These are phyloP conservation scores for Cucumis melo DNA, from an alignment of 306 rosid species.

Conservation along the genomic window DNA sequence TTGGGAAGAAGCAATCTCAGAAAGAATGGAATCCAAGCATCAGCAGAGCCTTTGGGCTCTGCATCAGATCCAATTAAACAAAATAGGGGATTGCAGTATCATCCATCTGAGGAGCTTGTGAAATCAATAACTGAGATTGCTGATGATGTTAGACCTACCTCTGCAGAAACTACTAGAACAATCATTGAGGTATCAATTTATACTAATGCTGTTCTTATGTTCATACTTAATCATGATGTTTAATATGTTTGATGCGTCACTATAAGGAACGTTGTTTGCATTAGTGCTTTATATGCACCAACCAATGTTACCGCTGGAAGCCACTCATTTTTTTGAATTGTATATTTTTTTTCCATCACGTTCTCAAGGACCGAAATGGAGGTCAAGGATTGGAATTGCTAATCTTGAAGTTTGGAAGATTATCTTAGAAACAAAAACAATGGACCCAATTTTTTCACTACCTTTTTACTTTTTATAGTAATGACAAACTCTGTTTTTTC, in stretches of 20 bases:
- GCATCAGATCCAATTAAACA: constrained; percentile 50
- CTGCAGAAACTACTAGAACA: constrained; percentile 80
- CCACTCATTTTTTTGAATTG: not conserved
- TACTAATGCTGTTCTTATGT: not conserved
- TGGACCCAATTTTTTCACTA: not conserved
- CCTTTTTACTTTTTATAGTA: not conserved
- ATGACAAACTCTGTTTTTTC: not conserved
- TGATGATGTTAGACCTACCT: constrained; percentile 54
- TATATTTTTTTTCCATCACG: not conserved
- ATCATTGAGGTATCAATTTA: constrained; percentile 56
- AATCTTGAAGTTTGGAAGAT: not conserved
- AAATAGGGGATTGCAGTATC: constrained; percentile 61
- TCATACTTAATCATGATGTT: not conserved
- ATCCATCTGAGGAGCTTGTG: constrained; percentile 74
- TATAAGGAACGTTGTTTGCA: not conserved
- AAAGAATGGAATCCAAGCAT: constrained; percentile 52
- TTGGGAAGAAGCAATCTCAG: constrained; percentile 31
- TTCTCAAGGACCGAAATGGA: not conserved
- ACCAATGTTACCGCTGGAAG: not conserved
- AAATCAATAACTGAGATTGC: constrained; percentile 27
- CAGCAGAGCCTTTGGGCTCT: constrained; percentile 47
- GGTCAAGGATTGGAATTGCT: not conserved
- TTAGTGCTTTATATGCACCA: not conserved
- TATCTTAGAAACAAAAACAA: not conserved
- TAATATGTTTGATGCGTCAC: not conserved